These are phyloP conservation scores for Kuraishia hungarica DNA, from an alignment of 805 yeast genomes.

Conservation along the genomic window DNA sequence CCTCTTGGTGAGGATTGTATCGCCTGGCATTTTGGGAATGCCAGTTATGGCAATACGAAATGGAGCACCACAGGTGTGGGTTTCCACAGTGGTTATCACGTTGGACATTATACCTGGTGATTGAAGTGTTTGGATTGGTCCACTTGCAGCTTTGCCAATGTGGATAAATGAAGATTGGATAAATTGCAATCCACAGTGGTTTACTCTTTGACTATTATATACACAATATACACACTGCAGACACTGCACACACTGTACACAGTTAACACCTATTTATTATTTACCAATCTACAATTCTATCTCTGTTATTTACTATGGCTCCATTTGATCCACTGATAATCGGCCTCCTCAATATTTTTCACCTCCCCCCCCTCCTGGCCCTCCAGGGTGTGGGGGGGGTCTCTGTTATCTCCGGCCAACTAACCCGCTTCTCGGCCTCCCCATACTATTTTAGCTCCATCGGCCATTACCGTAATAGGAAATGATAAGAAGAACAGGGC, in stretches of 20 bases:
- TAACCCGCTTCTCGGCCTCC: neutral
- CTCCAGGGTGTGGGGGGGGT: too few species aligned
- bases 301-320: too few species aligned
- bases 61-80: constrained; percentile 20
- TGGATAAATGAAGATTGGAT: too few species aligned
- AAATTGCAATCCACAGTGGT: too few species aligned
- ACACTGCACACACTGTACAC: too few species aligned
- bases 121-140: too few species aligned
- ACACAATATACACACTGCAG: too few species aligned
- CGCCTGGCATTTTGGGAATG: constrained; percentile 15
- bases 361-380: neutral
- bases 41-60: constrained; percentile 13
- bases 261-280: too few species aligned
- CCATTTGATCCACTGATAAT: too few species aligned
- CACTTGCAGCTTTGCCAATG: too few species aligned
- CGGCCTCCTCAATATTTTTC: neutral
- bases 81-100: constrained; percentile 14
- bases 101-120: neutral
- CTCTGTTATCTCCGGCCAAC: neutral
- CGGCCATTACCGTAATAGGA: neutral
- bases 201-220: too few species aligned
- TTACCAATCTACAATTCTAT: too few species aligned
- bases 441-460: neutral
- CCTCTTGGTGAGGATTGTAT: constrained; percentile 14
- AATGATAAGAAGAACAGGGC: neutral